These are phyloP conservation scores for Lablab purpureus DNA, from an alignment of 306 rosid genomes.

Conservation along the genomic window DNA sequence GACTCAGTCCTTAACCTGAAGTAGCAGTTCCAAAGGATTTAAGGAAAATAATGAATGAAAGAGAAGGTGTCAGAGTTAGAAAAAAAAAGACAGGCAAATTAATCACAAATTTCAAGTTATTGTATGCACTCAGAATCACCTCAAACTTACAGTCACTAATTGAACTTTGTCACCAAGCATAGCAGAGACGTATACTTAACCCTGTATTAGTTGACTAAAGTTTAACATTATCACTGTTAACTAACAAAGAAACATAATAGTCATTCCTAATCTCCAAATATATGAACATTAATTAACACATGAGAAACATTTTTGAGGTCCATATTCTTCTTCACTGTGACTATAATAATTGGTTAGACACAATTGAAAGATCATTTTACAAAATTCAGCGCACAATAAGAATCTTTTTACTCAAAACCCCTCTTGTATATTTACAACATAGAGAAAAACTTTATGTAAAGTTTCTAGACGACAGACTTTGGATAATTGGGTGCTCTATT, in stretches of 20 bases:
- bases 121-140: background rate
- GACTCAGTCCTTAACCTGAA: constrained; percentile 74
- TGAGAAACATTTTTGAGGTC: background rate
- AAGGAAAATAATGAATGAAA: constrained; percentile 19
- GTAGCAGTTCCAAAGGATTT: constrained; percentile 38
- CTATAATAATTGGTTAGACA: constrained; percentile 5
- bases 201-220: constrained; percentile 2
- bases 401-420: background rate
- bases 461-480: constrained; percentile 10
- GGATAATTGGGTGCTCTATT: constrained; percentile 15
- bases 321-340: background rate
- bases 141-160: constrained; percentile 2
- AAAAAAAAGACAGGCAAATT: background rate
- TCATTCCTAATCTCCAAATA: constrained; percentile 1
- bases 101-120: constrained; percentile 27
- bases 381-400: background rate
- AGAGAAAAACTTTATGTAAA: constrained; percentile 25
- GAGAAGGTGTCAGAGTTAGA: background rate
- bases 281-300: constrained; percentile 21
- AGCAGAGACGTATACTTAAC: constrained; percentile 17
- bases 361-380: background rate
- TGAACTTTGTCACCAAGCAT: background rate
- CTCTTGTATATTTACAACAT: background rate
- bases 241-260: constrained; percentile 9
- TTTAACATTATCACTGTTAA: background rate